These are phyloP conservation scores for Aureobasidium zeae DNA, from an alignment of 2,329 filamentous ascomycete genomes.

Conservation along the genomic window DNA sequence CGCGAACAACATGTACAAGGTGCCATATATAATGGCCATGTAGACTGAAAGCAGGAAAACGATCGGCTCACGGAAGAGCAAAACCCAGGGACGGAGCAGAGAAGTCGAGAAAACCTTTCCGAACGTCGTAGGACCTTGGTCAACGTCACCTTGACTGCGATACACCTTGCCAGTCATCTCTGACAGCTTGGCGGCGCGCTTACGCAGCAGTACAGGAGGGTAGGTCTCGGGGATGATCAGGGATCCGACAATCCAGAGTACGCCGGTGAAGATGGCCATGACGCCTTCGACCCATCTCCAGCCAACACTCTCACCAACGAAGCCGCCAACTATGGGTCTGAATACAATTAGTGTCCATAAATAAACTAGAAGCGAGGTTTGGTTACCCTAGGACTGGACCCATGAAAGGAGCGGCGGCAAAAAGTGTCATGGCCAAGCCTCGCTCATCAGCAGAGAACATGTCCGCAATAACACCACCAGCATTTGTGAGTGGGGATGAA, in stretches of 20 bases:
- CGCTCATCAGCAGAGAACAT: conserved; percentile 35
- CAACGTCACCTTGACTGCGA: conserved; percentile 37
- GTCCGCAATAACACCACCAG: conserved; percentile 40
- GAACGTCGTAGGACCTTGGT: conserved; percentile 30
- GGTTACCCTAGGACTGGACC: conserved; percentile 56
- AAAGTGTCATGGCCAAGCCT: conserved; percentile 50
- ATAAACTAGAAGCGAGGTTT: no score
- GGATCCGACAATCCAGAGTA: conserved; percentile 47
- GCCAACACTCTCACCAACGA: conserved; percentile 51
- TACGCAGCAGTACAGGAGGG: conserved; percentile 47
- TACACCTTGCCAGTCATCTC: conserved; percentile 48
- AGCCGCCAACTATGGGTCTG: conserved; percentile 66
- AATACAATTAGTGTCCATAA: no score
- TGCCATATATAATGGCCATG: conserved; percentile 50
- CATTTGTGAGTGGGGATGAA: conserved; percentile 36
- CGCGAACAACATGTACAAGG: conserved; percentile 42
- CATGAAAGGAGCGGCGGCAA: conserved; percentile 58
- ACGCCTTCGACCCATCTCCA: conserved; percentile 63
- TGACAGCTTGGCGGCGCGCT: conserved; percentile 43
- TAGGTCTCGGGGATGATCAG: conserved; percentile 53
- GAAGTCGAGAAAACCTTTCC: conserved; percentile 44
- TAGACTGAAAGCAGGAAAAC: conserved; percentile 56
- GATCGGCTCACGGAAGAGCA: conserved; percentile 63
- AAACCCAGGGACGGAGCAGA: conserved; percentile 57
- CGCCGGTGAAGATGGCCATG: conserved; percentile 53